Conservation (phyloP, 1,284 basidiomycete genomes). For the Puccinia polysora region DNA sequence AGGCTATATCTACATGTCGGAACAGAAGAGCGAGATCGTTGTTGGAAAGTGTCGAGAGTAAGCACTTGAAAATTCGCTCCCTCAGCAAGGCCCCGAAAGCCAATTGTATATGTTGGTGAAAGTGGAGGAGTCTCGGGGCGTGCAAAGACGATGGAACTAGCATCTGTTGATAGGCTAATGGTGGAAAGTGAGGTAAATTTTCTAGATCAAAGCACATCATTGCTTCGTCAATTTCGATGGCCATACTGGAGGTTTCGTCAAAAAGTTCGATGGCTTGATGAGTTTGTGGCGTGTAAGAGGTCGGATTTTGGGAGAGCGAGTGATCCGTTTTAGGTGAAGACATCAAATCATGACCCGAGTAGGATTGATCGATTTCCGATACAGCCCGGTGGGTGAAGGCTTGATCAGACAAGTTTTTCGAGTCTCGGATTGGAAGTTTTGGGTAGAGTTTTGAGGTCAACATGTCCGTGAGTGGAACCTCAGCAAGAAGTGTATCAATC, state of each 20-base stretch:
- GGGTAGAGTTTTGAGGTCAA: slow-evolving; percentile 5
- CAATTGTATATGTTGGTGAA: slow-evolving; percentile 21
- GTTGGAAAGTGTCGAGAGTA: not conserved
- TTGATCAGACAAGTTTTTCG: not conserved
- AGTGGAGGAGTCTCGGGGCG: slow-evolving; percentile 19
- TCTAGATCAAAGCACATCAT: slow-evolving; percentile 15
- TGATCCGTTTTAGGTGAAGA: not conserved
- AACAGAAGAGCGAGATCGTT: slow-evolving; percentile 4
- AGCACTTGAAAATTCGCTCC: slow-evolving; percentile 6
- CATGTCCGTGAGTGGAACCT: slow-evolving; percentile 13
- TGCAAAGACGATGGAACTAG: slow-evolving; percentile 8
- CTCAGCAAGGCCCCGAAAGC: slow-evolving; percentile 23
- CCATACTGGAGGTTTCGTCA: not conserved
- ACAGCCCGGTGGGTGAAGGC: not conserved
- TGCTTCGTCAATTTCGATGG: slow-evolving; percentile 12
- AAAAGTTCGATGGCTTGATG: not conserved
- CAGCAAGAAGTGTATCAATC: slow-evolving; percentile 7
- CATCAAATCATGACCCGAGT: not conserved
- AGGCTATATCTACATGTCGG: slow-evolving; percentile 1
- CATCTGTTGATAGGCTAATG: not conserved
- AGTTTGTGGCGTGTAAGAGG: not conserved
- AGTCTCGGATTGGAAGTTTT: not conserved
- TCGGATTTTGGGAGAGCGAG: not conserved
- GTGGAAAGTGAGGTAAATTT: not conserved
- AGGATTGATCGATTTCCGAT: not conserved